phyloP scores from a whole-genome alignment of 148 eudicot species.

The Agrostemma githago region DNA sequence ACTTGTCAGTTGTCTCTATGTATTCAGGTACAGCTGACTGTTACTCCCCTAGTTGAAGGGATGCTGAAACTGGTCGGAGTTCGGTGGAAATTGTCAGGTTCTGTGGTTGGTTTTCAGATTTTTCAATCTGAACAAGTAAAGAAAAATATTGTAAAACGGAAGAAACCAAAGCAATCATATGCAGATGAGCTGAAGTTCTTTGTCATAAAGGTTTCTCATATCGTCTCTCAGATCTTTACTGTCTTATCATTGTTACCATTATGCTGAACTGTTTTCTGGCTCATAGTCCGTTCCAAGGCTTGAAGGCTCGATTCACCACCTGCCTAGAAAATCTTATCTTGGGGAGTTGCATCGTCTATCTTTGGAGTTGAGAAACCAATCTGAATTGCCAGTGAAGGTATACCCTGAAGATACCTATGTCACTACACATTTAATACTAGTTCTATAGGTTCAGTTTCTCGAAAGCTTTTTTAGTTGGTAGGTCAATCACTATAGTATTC shows the following conservation, averaged over 20 bases:
- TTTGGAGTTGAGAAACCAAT: slow-evolving; percentile 72
- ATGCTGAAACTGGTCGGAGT: slow-evolving; percentile 73
- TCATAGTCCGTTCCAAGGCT: slow-evolving; percentile 74
- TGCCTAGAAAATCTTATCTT: slow-evolving; percentile 65
- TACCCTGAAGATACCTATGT: slow-evolving; percentile 7
- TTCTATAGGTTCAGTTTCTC: neutral
- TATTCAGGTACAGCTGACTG: slow-evolving; percentile 69
- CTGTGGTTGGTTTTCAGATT: slow-evolving; percentile 65
- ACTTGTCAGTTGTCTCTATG: slow-evolving; percentile 8
- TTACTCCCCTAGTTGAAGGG: slow-evolving; percentile 78
- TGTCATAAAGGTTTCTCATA: slow-evolving; percentile 65
- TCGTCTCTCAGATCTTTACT: slow-evolving; percentile 7
- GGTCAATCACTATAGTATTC: too few relatives aligned
- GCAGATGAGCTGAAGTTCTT: slow-evolving; percentile 57
- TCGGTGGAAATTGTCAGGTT: slow-evolving; percentile 89
- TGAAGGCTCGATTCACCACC: slow-evolving; percentile 60
- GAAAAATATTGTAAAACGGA: slow-evolving; percentile 48
- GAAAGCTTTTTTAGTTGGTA: neutral
- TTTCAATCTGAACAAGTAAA: slow-evolving; percentile 51
- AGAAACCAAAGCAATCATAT: slow-evolving; percentile 42
- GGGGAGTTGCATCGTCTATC: slow-evolving; percentile 75
- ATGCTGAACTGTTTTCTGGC: slow-evolving; percentile 13
- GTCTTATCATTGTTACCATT: slow-evolving; percentile 6
- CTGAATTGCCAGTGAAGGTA: slow-evolving; percentile 74
- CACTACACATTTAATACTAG: neutral